phyloP scores from a whole-genome alignment of 768 basidiomycete species.

The Leccinellum luteum region DNA sequence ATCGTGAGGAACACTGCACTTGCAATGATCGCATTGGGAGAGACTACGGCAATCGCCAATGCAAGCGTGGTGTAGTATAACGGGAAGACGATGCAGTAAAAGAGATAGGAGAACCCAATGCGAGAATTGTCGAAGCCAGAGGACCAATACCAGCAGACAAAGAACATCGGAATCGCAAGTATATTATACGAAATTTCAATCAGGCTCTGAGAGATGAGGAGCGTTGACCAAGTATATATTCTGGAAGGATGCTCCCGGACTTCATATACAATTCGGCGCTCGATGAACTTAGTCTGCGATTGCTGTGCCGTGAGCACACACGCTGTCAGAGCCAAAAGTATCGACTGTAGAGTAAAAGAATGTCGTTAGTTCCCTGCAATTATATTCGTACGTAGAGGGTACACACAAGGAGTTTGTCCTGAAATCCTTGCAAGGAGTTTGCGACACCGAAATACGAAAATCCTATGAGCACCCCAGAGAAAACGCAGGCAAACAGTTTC shows the following conservation, averaged over 20 bases:
- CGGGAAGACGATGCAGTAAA: slow-evolving; percentile 38
- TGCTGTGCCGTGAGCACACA: slow-evolving; percentile 53
- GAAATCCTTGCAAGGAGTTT: slow-evolving; percentile 38
- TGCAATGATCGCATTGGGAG: slow-evolving; percentile 41
- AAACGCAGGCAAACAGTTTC: slow-evolving; percentile 37
- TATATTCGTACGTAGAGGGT: neutral
- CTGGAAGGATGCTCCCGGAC: slow-evolving; percentile 61
- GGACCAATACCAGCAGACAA: slow-evolving; percentile 50
- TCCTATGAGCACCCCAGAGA: slow-evolving; percentile 37
- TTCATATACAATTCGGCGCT: slow-evolving; percentile 55
- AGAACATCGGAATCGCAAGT: slow-evolving; percentile 38
- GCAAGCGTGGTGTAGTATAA: slow-evolving; percentile 45
- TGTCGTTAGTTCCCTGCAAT: neutral
- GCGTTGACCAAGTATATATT: slow-evolving; percentile 62
- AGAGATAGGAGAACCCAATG: slow-evolving; percentile 40
- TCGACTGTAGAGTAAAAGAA: slow-evolving; percentile 32
- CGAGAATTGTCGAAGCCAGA: slow-evolving; percentile 39
- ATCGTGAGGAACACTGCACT: slow-evolving; percentile 37
- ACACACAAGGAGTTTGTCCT: slow-evolving; percentile 43
- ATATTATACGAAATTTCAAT: slow-evolving; percentile 47
- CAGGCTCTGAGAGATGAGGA: slow-evolving; percentile 52
- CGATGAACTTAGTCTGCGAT: slow-evolving; percentile 56
- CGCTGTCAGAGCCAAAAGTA: slow-evolving; percentile 48
- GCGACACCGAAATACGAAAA: slow-evolving; percentile 41
- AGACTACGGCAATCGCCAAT: slow-evolving; percentile 41